Conservation (phyloP, 1,284 basidiomycete genomes). For the Melampsora larici-populina region DNA sequence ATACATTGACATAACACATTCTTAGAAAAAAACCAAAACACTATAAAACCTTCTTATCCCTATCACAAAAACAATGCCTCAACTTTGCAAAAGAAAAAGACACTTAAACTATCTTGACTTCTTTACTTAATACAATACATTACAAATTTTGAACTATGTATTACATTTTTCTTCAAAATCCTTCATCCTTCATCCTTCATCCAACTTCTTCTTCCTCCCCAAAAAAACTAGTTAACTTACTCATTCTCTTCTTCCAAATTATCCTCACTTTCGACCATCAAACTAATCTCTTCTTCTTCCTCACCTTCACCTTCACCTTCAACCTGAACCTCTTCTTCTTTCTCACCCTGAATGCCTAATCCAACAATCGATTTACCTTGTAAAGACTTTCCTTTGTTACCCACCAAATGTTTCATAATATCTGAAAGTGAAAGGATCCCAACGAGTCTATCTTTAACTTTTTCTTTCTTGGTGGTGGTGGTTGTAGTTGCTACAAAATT, state of each 20-base stretch:
- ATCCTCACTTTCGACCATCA: conserved; percentile 18
- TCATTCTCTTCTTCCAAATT: conserved; percentile 6
- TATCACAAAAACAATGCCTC: no score
- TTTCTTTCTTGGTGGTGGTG: conserved; percentile 10
- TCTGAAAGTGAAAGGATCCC: conserved; percentile 89
- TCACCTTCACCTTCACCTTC: neutral
- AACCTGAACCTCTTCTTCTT: neutral
- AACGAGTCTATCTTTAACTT: conserved; percentile 69
- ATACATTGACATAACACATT: no score
- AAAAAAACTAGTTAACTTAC: neutral
- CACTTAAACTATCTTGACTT: no score
- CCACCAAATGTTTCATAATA: conserved; percentile 80
- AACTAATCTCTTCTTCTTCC: conserved; percentile 29
- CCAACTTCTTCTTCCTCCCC: no score
- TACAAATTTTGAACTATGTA: no score
- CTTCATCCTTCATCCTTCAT: no score
- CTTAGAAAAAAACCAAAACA: no score
- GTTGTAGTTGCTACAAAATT: neutral
- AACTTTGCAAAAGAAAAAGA: no score
- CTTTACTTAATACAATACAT: no score
- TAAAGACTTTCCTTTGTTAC: conserved; percentile 47
- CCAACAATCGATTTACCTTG: conserved; percentile 44
- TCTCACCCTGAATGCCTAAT: conserved; percentile 24
- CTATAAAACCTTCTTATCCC: no score
- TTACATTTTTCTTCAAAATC: no score